phyloP scores from a whole-genome alignment of 345 rosid species.

The Citrus maxima region DNA sequence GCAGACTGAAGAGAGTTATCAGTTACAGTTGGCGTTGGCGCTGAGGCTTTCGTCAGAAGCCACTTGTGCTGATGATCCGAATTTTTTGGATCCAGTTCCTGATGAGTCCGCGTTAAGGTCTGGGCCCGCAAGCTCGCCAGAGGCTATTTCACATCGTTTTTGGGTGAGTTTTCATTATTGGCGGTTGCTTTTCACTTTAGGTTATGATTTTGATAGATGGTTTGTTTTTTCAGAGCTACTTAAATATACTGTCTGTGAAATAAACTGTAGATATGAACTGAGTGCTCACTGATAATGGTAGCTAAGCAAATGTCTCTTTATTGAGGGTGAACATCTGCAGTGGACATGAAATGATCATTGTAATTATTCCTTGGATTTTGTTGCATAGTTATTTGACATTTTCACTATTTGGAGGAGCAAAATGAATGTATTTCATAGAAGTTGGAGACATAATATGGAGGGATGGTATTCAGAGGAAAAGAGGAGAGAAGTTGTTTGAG shows the following conservation, averaged over 20 bases:
- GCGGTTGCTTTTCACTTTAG: neutral
- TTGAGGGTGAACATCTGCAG: neutral
- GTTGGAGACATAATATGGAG: neutral
- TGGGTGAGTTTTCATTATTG: slow-evolving; percentile 56
- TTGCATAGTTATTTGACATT: neutral
- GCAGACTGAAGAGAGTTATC: slow-evolving; percentile 99
- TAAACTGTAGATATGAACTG: neutral
- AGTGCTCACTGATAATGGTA: neutral
- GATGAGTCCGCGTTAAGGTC: slow-evolving; percentile 62
- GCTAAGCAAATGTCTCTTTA: neutral
- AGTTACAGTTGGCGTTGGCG: slow-evolving; percentile 96
- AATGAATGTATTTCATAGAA: neutral
- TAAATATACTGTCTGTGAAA: neutral
- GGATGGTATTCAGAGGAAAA: neutral
- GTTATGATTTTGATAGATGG: neutral
- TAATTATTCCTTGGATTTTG: neutral
- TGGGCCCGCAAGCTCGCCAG: slow-evolving; percentile 53
- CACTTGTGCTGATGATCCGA: slow-evolving; percentile 90
- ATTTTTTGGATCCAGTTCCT: slow-evolving; percentile 84
- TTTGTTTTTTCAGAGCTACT: neutral
- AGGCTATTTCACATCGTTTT: slow-evolving; percentile 81
- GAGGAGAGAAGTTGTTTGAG: neutral
- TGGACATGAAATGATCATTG: neutral
- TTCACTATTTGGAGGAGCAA: neutral
- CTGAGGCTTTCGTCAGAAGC: slow-evolving; percentile 91